phyloP scores from a whole-genome alignment of 23 red algal genomes.

The Gracilaria domingensis region DNA sequence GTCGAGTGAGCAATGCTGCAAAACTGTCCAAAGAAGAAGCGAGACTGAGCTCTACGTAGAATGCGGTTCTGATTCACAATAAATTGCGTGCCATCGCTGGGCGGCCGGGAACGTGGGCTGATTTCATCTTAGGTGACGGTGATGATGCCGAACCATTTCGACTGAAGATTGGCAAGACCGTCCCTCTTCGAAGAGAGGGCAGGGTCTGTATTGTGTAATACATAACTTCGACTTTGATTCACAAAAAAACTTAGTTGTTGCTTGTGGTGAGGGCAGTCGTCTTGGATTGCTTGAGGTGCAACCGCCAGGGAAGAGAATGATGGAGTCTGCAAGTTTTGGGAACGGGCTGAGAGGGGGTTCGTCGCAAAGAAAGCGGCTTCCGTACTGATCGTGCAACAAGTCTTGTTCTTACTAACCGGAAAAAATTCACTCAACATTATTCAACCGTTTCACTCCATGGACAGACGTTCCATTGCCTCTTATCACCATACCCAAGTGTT shows the following conservation, averaged over 20 bases:
- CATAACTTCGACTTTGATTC: slow-evolving; percentile 75
- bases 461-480: neutral
- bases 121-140: slow-evolving; percentile 59
- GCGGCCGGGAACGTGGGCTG: slow-evolving; percentile 88
- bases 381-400: slow-evolving; percentile 37
- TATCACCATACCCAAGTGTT: neutral
- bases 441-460: neutral
- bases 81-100: slow-evolving; percentile 88
- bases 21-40: slow-evolving; percentile 86
- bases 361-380: slow-evolving; percentile 75
- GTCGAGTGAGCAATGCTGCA: slow-evolving; percentile 76
- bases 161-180: slow-evolving; percentile 82
- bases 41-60: slow-evolving; percentile 85
- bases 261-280: slow-evolving; percentile 91
- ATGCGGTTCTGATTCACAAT: slow-evolving; percentile 87
- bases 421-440: neutral
- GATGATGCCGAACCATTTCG: slow-evolving; percentile 38
- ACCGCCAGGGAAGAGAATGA: slow-evolving; percentile 86
- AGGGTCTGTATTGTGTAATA: slow-evolving; percentile 80
- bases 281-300: slow-evolving; percentile 79
- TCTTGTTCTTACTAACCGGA: neutral
- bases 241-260: slow-evolving; percentile 64
- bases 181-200: slow-evolving; percentile 63
- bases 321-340: slow-evolving; percentile 84
- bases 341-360: slow-evolving; percentile 82